Percentiles rank a stretch among this genome's conserved stretches.
Conservation (phyloP, 148 eudicot genomes). For the Camellia japonica region DNA sequence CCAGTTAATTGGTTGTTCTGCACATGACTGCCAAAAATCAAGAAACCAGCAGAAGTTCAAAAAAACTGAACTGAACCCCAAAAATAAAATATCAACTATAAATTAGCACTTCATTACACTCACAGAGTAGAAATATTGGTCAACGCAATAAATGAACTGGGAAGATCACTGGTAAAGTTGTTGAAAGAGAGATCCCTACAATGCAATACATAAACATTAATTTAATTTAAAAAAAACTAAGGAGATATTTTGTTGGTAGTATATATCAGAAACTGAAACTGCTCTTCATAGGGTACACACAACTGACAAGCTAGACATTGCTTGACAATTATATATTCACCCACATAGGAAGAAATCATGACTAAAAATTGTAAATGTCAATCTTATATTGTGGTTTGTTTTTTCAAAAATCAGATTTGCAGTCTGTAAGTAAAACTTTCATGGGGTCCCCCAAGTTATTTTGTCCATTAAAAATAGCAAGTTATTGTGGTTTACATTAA, state of each 20-base stretch:
- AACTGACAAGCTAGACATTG: not conserved
- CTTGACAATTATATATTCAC: not conserved
- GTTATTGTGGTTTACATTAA: not conserved
- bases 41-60: conserved; percentile 25
- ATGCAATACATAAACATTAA: conserved; percentile 17
- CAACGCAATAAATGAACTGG: conserved; percentile 59
- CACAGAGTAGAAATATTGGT: conserved; percentile 85
- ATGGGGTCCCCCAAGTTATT: not conserved
- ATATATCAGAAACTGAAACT: not conserved
- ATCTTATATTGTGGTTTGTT: not conserved
- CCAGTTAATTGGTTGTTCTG: conserved; percentile 87
- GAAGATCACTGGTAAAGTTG: conserved; percentile 80
- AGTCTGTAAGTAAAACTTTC: not conserved
- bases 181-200: conserved; percentile 92
- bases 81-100: not conserved
- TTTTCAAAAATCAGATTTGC: not conserved
- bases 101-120: conserved; percentile 34
- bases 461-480: not conserved
- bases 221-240: not conserved
- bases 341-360: not conserved
- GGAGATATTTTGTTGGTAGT: not conserved
- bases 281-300: not conserved
- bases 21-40: conserved; percentile 51
- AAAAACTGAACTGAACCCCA: not conserved
- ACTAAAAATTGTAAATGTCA: not conserved